Evolutionary conservation across 371 early-diverging fungal species (phyloP).

Genomic region (Mucor circinelloides): DNA sequence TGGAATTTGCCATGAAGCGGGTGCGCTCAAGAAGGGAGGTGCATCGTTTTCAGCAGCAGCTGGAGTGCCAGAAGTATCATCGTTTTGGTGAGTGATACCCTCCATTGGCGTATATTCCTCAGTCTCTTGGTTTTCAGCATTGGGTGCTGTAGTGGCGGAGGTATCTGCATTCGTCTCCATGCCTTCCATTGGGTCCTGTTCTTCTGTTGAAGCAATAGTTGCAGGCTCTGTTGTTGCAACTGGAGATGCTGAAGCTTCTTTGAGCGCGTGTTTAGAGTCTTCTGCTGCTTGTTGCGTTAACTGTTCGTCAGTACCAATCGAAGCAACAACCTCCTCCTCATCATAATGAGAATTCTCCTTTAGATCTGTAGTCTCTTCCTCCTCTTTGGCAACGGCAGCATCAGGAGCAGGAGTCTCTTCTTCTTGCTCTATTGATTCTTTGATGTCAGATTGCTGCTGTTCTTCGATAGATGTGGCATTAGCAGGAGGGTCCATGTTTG

Average conservation of each 20-base stretch:
- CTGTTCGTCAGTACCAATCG: neutral
- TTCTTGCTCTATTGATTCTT: neutral
- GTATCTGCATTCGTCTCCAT: neutral
- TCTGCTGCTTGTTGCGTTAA: neutral
- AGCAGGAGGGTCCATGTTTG: neutral
- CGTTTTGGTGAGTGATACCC: neutral
- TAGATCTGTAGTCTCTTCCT: neutral
- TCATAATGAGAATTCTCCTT: neutral
- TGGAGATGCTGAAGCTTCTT: neutral
- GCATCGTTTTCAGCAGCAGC: neutral
- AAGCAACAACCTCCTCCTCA: neutral
- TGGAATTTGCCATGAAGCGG: conserved; percentile 63
- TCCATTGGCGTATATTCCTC: conserved; percentile 6
- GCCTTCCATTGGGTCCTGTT: neutral
- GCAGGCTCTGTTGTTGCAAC: neutral
- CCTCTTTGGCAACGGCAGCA: neutral
- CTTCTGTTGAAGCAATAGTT: neutral
- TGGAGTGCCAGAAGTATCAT: neutral
- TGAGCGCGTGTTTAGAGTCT: neutral
- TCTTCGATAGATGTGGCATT: neutral
- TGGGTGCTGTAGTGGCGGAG: neutral
- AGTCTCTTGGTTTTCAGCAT: neutral
- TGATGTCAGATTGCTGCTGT: neutral
- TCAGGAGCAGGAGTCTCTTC: neutral
- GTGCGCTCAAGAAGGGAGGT: conserved; percentile 36